Percentiles rank a stretch among this genome's conserved stretches.
These are phyloP conservation scores for Strobilomyces dryophilus DNA, from an alignment of 768 basidiomycete genomes.

Conservation along the genomic window DNA sequence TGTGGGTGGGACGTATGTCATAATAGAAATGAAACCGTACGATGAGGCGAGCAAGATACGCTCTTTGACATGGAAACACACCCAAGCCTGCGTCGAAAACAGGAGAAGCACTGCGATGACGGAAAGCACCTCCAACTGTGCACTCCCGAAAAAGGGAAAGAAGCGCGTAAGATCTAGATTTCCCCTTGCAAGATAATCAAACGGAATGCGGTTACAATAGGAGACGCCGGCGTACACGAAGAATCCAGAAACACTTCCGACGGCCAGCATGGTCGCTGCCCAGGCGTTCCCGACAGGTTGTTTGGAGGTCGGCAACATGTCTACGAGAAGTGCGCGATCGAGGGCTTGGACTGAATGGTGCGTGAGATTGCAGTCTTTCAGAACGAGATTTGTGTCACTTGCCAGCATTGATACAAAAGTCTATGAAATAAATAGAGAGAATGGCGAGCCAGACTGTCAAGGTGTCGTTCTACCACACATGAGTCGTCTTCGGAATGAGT, in stretches of 20 bases:
- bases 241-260: conserved; percentile 85
- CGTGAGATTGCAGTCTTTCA: not conserved
- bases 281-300: conserved; percentile 91
- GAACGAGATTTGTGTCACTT: not conserved
- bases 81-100: conserved; percentile 58
- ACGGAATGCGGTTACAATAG: not conserved
- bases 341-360: conserved; percentile 68
- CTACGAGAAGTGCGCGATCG: conserved; percentile 87
- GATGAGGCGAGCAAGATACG: conserved; percentile 54
- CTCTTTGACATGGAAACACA: conserved; percentile 63
- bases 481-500: not conserved
- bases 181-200: conserved; percentile 45
- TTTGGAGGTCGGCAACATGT: conserved; percentile 65
- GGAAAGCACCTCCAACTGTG: conserved; percentile 78
- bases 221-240: conserved; percentile 59
- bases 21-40: conserved; percentile 8
- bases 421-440: conserved; percentile 60
- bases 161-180: conserved; percentile 69
- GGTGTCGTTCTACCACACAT: conserved; percentile 45
- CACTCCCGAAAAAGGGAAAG: conserved; percentile 72
- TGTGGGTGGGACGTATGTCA: conserved; percentile 1
- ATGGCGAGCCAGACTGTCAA: conserved; percentile 80
- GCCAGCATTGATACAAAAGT: conserved; percentile 62
- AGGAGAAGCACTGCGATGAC: conserved; percentile 70
- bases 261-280: conserved; percentile 89